Conservation (phyloP, 2,329 filamentous ascomycete genomes). For the Salinomyces thailandicus region DNA sequence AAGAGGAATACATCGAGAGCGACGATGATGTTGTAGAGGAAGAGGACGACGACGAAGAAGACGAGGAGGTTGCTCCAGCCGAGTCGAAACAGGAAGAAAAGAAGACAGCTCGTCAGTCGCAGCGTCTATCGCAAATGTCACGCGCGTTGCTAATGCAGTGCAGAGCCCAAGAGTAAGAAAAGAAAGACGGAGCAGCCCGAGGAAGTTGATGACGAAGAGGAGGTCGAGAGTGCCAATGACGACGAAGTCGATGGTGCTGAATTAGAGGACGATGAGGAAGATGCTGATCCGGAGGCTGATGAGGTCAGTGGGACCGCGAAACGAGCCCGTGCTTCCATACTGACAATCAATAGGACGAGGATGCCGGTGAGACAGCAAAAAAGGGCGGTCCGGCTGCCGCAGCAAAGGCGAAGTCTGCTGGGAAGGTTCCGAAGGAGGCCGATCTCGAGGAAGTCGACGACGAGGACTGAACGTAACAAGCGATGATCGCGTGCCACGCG, state of each 20-base stretch:
- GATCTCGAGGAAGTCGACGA: constrained; percentile 21
- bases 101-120: constrained; percentile 1
- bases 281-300: constrained; percentile 6
- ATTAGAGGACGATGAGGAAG: constrained; percentile 13
- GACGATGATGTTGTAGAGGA: constrained; percentile 6
- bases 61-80: constrained; percentile 1
- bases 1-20: constrained; percentile 3
- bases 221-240: constrained; percentile 8
- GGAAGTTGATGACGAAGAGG: constrained; percentile 13
- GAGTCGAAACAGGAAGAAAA: neutral
- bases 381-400: constrained; percentile 19
- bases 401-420: constrained; percentile 20
- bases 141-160: neutral
- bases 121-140: neutral
- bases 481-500: too few relatives aligned
- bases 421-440: constrained; percentile 21
- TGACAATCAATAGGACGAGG: constrained; percentile 6
- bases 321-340: neutral
- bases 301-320: constrained; percentile 9
- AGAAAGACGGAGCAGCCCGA: constrained; percentile 19
- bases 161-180: constrained; percentile 22
- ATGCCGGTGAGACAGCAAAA: constrained; percentile 19
- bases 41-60: constrained; percentile 6
- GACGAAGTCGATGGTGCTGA: constrained; percentile 14
- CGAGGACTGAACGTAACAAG: constrained; percentile 8